Percentiles rank a stretch among this genome's conserved stretches.
phyloP scores from a whole-genome alignment of 768 basidiomycete species.

The Naganishia kalamii region DNA sequence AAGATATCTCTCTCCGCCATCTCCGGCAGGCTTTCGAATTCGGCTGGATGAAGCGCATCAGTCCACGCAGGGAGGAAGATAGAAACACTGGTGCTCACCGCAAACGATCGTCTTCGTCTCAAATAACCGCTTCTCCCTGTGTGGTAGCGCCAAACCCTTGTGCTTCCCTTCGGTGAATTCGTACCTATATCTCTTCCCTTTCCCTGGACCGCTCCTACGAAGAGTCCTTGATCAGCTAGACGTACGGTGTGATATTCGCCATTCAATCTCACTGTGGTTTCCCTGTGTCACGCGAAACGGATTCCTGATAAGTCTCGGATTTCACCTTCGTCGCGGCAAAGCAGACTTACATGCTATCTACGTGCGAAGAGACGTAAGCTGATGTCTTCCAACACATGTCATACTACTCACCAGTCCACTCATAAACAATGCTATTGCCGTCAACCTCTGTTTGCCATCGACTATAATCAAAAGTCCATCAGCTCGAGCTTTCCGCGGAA shows the following conservation, averaged over 20 bases:
- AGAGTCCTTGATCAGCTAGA: neutral
- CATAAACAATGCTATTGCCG: conserved; percentile 23
- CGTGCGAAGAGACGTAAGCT: neutral
- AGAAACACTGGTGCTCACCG: neutral
- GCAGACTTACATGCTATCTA: conserved; percentile 20
- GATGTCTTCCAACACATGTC: neutral
- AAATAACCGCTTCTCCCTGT: conserved; percentile 11
- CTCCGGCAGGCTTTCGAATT: conserved; percentile 21
- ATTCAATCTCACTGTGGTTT: conserved; percentile 2
- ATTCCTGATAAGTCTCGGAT: neutral
- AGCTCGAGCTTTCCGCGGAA: neutral
- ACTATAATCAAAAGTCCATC: neutral
- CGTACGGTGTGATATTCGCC: neutral
- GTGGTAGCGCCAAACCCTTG: conserved; percentile 7
- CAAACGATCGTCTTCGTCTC: conserved; percentile 10
- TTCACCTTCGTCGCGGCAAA: neutral
- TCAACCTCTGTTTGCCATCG: conserved; percentile 25
- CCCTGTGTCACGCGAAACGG: neutral
- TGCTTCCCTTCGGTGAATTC: neutral
- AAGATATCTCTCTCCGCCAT: conserved; percentile 24
- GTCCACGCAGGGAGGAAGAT: neutral
- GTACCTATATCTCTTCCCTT: conserved; percentile 22
- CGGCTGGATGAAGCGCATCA: neutral
- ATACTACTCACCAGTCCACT: conserved; percentile 13
- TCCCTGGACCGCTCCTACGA: conserved; percentile 15